Evolutionary conservation across 306 rosid species (phyloP), one percentile per base, ranked within the genome.

Genomic region (Malus sieversii): DNA sequence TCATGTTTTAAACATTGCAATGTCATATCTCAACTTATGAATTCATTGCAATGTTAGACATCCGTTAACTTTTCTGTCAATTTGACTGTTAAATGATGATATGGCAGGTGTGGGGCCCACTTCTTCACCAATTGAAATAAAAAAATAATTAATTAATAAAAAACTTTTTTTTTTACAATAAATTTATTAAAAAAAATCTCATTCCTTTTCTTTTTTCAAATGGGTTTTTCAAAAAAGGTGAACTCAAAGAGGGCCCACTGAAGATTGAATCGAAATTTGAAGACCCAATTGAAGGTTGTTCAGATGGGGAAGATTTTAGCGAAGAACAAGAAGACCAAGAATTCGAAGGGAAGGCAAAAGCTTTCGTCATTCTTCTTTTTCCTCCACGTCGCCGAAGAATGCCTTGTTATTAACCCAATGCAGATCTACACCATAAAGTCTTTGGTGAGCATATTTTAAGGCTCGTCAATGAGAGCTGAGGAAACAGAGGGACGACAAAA

Each of bases 361-460:
- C 55, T 22, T 80, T 83, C 10, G 82, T 66, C 67, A 64, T 81
- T 66, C 76, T 3, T n/a, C 81, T 55, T 23, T 79, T 55, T 71
- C 69, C 3, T 64, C 81, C 62, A 33, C 84, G 1, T 93, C 93
- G 1, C 96, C 93, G 9, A 89, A 84, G 69, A 88, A 93, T 51
- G 97, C 93, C 48, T 83, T 91, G 58, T 55, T 91, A 20, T 75
- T 93, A 5, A 91, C 91, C 15, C 80, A 94, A 15, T 89, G 96
- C 62, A 89, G 93, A 86, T 91, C 97, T 29, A 88, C 93, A 22
- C 97, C 97, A 5, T 81, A 89, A 60, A 85, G 0, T 90, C 92
- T 38, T 60, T 90, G 23, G 89, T 88, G 1, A 53, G 80, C 46
- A 84, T 89, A 75, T 89, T 89, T 68, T 85, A 84, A 93, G 83